Percentiles rank a stretch among this genome's conserved stretches.
phyloP scores from a whole-genome alignment of 345 rosid species.

The Salix koriyanagi region DNA sequence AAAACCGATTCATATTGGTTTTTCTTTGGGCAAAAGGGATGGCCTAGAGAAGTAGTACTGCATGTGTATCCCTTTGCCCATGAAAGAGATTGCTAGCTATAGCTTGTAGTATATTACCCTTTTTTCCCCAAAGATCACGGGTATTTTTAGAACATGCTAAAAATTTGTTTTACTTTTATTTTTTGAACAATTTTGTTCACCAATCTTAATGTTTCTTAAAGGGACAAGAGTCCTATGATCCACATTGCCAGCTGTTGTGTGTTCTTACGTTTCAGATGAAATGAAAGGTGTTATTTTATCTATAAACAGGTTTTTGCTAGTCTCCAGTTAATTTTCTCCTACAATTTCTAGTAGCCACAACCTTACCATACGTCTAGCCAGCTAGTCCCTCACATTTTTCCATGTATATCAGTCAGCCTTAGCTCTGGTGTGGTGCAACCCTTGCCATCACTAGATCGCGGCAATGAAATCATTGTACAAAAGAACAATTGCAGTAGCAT shows the following conservation, averaged over 20 bases:
- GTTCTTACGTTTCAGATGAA: background rate
- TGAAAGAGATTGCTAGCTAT: background rate
- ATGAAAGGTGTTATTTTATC: background rate
- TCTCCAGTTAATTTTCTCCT: background rate
- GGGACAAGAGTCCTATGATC: constrained; percentile 22
- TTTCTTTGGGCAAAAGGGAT: constrained; percentile 1
- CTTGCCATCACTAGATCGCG: background rate
- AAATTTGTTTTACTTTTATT: background rate
- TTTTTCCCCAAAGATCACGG: background rate
- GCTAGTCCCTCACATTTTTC: background rate
- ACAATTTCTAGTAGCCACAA: background rate
- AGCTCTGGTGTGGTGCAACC: background rate
- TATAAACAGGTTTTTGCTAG: background rate
- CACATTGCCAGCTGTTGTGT: constrained; percentile 19
- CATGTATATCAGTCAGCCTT: background rate
- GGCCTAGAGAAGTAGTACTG: constrained; percentile 18
- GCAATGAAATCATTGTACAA: too few relatives aligned
- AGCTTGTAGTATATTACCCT: background rate
- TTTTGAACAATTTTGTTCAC: constrained; percentile 1
- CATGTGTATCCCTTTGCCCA: constrained; percentile 23
- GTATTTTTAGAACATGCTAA: constrained; percentile 20
- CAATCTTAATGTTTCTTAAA: constrained; percentile 31
- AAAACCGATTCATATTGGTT: constrained; percentile 13
- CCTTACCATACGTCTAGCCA: background rate
- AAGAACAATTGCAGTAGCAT: background rate